Conservation (phyloP, 1,284 basidiomycete genomes). For the Microbotryum saponariae region DNA sequence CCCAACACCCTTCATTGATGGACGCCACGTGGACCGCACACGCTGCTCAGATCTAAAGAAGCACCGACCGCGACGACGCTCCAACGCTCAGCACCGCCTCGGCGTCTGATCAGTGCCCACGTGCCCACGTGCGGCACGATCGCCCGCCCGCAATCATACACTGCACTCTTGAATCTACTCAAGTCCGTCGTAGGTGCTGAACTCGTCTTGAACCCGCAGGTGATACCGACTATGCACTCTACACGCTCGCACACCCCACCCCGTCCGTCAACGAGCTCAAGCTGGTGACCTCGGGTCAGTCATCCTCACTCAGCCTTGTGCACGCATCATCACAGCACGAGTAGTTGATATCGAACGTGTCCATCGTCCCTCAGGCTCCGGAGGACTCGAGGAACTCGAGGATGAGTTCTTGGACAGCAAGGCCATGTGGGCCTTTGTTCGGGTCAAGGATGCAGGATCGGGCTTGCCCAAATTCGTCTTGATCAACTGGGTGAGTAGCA, state of each 20-base stretch:
- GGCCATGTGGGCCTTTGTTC: conserved; percentile 73
- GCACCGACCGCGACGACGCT: too few relatives aligned
- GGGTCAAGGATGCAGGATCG: conserved; percentile 83
- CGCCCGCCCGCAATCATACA: too few relatives aligned
- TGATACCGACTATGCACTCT: conserved; percentile 24
- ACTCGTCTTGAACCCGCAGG: conserved; percentile 1
- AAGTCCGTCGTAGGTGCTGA: too few relatives aligned
- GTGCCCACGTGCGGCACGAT: too few relatives aligned
- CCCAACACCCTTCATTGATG: too few relatives aligned
- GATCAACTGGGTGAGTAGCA: conserved; percentile 44
- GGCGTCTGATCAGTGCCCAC: too few relatives aligned
- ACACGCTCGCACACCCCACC: conserved; percentile 26
- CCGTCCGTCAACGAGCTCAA: conserved; percentile 29
- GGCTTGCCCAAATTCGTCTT: conserved; percentile 87
- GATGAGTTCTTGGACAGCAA: conserved; percentile 88
- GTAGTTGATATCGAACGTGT: neutral
- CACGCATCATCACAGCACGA: neutral
- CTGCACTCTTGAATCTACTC: neutral
- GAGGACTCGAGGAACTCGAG: conserved; percentile 79
- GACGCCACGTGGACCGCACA: too few relatives aligned
- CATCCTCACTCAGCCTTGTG: neutral
- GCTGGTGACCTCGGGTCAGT: conserved; percentile 15
- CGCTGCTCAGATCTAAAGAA: too few relatives aligned
- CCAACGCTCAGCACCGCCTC: too few relatives aligned
- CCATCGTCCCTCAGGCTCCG: conserved; percentile 48